Conservation (phyloP, 228 moss, liverwort and hornwort species). For the Sphagnum magellanicum region DNA sequence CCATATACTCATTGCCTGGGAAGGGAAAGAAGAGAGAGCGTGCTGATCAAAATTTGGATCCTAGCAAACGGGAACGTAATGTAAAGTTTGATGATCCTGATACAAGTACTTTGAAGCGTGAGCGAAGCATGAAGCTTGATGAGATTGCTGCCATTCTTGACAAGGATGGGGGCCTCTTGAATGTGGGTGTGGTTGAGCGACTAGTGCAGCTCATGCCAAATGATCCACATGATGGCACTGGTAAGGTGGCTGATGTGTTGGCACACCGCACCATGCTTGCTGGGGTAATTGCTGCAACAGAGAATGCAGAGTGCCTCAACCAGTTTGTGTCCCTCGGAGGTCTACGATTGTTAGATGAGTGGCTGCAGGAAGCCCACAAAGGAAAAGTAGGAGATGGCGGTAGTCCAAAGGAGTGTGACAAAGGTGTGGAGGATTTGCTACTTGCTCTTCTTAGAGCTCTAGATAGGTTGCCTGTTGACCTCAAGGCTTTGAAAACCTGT, state of each 20-base stretch:
- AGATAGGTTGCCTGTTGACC: constrained; percentile 90
- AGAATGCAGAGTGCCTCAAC: constrained; percentile 73
- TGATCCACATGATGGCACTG: constrained; percentile 69
- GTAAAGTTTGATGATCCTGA: constrained; percentile 85
- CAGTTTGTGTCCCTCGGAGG: constrained; percentile 81
- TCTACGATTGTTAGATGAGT: constrained; percentile 85
- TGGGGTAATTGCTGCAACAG: constrained; percentile 79
- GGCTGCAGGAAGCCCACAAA: constrained; percentile 99
- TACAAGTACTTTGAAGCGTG: constrained; percentile 86
- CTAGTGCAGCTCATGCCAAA: constrained; percentile 92
- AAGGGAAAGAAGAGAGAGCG: constrained; percentile 96
- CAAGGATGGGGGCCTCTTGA: constrained; percentile 74
- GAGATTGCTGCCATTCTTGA: constrained; percentile 84
- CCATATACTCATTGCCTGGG: constrained; percentile 45
- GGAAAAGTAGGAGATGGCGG: constrained; percentile 91
- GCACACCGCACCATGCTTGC: constrained; percentile 77
- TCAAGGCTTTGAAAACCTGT: constrained; percentile 90
- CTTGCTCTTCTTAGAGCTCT: constrained; percentile 75
- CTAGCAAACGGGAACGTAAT: constrained; percentile 81
- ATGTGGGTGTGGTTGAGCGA: constrained; percentile 64
- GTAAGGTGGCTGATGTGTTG: constrained; percentile 71
- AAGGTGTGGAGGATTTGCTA: constrained; percentile 84
- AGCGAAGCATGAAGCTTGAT: constrained; percentile 99
- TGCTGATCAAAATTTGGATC: constrained; percentile 79
- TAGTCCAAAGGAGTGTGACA: constrained; percentile 95